Base-by-base conservation (phyloP, 805 yeast species). In the Blastobotrys attinorum region DNA sequence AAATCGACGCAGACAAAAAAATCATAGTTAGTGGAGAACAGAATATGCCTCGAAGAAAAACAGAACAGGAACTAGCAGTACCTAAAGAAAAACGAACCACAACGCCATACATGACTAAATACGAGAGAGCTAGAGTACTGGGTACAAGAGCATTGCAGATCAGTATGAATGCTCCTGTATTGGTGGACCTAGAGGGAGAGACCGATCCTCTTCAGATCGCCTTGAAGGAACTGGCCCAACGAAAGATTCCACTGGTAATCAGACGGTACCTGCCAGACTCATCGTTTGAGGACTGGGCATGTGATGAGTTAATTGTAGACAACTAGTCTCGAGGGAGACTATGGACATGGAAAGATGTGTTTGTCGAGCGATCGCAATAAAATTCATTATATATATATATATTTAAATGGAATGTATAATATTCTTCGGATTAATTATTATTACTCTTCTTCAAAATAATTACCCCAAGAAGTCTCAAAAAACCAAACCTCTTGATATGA, bases 191-290 rank as follows among this genome's bases (percentile, higher is more conserved):
- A 46, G 99, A 92, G 67, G 98, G 98, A 60, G 99, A 94, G 65
- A 94, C 98, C 2, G 99, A 92, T 63, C 98, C 99, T 11, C 71
- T 92, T 60, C 96, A 89, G 65, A 92, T 92, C 50, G 97, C 99
- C 48, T 83, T 87, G 86, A 92, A 94, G 65, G 99, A 92, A 65
- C 75, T 92, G 50, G 77, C 95, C 1, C 97, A 92, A 65, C 80
- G 85, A 65, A 92, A 89, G 64, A 88, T 94, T 45, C 99, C 98
- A 1, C 73, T 92, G 57, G 95, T 94, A 37, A 85, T 92, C 39
- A 79, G 99, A 75, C 76, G 99, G 66, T 94, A 87, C 61, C 73
- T 92, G 55, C 98, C 99, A 2, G 98, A 94, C 62, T 96, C 97
- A 4, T 78, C 94, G 42, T 90, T 79, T 59, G 98, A 92, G 68